A percentile compares a stretch with the other conserved stretches of the same genome.
phyloP scores from a whole-genome alignment of 2,329 filamentous ascomycete genomes.

The Myriosclerotinia curreyana region DNA sequence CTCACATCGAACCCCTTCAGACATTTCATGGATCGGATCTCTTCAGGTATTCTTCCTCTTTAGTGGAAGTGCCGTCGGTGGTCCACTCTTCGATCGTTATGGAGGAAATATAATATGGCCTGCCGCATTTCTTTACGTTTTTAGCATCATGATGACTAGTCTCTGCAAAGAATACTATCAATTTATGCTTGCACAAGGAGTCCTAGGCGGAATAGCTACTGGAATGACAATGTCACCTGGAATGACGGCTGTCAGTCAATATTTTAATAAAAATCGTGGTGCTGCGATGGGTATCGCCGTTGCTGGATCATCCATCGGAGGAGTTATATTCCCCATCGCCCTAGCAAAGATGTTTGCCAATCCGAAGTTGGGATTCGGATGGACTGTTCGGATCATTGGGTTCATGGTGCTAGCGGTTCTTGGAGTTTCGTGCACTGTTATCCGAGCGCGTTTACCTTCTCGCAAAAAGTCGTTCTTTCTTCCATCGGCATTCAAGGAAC shows the following conservation, averaged over 20 bases:
- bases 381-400: constrained; percentile 33
- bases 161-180: constrained; percentile 40
- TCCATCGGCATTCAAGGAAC: constrained; percentile 17
- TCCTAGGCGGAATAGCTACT: constrained; percentile 35
- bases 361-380: constrained; percentile 36
- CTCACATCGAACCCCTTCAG: constrained; percentile 38
- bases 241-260: constrained; percentile 44
- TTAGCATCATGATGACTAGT: constrained; percentile 41
- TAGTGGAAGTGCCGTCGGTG: constrained; percentile 11
- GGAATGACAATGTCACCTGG: constrained; percentile 43
- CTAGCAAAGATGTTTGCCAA: constrained; percentile 17
- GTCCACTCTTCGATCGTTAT: constrained; percentile 21
- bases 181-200: constrained; percentile 40
- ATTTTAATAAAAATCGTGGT: constrained; percentile 49
- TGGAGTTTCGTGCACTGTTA: neutral
- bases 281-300: constrained; percentile 48
- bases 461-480: constrained; percentile 20
- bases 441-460: constrained; percentile 15
- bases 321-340: constrained; percentile 21
- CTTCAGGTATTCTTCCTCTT: constrained; percentile 20
- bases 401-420: constrained; percentile 44
- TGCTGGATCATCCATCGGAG: constrained; percentile 20
- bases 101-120: constrained; percentile 52
- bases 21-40: constrained; percentile 19
- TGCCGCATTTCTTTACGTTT: constrained; percentile 27